A percentile compares a stretch with the other conserved stretches of the same genome.
Evolutionary conservation across 352 stramenopile species (phyloP).

Genomic region (Globisporangium mamillatum): DNA sequence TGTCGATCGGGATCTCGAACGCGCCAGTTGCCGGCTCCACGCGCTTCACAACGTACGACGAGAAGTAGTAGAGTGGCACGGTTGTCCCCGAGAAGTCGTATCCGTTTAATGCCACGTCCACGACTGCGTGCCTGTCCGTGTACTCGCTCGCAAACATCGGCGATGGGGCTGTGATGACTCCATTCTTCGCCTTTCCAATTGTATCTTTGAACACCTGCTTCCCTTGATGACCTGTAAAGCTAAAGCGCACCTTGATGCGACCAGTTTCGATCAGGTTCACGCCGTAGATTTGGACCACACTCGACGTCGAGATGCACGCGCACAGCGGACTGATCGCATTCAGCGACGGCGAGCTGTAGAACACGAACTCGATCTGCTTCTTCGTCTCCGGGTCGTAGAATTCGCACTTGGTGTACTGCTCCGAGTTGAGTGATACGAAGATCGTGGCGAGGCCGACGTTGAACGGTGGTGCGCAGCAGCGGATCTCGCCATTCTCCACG

Average conservation of each 20-base stretch:
- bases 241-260: conserved; percentile 65
- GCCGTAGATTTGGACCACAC: conserved; percentile 52
- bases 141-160: conserved; percentile 50
- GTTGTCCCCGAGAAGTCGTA: conserved; percentile 59
- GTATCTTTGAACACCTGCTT: conserved; percentile 33
- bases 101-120: conserved; percentile 66
- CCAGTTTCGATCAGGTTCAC: conserved; percentile 76
- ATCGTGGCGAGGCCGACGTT: conserved; percentile 46
- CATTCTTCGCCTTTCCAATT: conserved; percentile 36
- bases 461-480: conserved; percentile 67
- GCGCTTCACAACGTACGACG: conserved; percentile 36
- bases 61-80: conserved; percentile 55
- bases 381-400: conserved; percentile 52
- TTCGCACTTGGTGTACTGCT: conserved; percentile 72
- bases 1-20: conserved; percentile 51
- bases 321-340: conserved; percentile 55
- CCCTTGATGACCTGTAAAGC: conserved; percentile 30
- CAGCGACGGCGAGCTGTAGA: conserved; percentile 63
- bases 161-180: conserved; percentile 46
- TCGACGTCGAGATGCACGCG: conserved; percentile 45
- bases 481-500: conserved; percentile 59
- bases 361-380: conserved; percentile 58
- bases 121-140: conserved; percentile 38
- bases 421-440: conserved; percentile 70
- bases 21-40: conserved; percentile 50